These are phyloP conservation scores for Stemphylium vesicarium DNA, from an alignment of 2,329 filamentous ascomycete genomes.

Conservation along the genomic window DNA sequence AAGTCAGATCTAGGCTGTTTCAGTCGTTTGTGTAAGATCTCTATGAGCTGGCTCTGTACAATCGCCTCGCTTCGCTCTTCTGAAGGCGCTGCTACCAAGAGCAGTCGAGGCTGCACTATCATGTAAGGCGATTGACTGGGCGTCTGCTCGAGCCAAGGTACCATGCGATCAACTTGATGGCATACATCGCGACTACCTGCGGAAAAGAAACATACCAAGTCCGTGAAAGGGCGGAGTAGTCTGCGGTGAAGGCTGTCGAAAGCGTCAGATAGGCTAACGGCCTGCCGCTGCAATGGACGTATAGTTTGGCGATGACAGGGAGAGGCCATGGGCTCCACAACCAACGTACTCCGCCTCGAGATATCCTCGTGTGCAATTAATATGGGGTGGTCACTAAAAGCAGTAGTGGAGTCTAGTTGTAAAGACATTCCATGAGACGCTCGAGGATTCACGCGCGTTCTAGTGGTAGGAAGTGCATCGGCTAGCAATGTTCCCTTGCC, in stretches of 20 bases:
- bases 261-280: background rate
- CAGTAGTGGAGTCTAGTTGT: background rate
- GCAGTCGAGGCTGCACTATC: background rate
- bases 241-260: background rate
- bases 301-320: background rate
- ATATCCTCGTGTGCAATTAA: background rate
- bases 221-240: background rate
- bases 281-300: background rate
- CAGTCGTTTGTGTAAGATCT: background rate
- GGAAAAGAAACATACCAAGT: background rate
- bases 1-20: slow-evolving; percentile 1
- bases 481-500: background rate
- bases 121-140: background rate
- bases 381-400: background rate
- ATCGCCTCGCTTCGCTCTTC: background rate
- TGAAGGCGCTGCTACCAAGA: background rate
- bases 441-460: background rate
- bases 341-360: slow-evolving; percentile 1
- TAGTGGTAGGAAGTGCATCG: background rate
- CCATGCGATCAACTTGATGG: background rate
- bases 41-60: background rate
- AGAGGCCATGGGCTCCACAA: background rate
- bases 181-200: background rate
- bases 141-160: background rate
- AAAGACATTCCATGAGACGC: background rate